Evolutionary conservation across 306 rosid species (phyloP).

Genomic region (Dryas drummondii): DNA sequence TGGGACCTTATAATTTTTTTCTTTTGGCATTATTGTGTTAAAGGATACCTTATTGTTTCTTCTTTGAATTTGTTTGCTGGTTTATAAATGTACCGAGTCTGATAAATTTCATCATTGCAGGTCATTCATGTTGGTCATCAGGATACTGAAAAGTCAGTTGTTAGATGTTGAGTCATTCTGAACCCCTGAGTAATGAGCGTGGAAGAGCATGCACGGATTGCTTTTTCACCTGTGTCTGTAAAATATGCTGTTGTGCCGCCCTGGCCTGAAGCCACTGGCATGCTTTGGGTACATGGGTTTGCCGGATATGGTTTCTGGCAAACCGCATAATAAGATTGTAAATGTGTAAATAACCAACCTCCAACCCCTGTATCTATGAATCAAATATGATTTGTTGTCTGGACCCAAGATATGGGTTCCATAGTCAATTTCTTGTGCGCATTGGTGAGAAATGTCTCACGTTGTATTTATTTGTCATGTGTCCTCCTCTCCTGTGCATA

Average conservation of each 20-base stretch:
- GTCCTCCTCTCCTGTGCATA: conserved; percentile 8
- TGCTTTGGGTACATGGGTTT: neutral
- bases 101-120: conserved; percentile 2
- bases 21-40: no score
- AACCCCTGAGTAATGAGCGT: conserved; percentile 3
- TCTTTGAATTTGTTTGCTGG: neutral
- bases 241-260: conserved; percentile 22
- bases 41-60: neutral
- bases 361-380: neutral
- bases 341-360: conserved; percentile 19
- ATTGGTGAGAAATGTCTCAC: conserved; percentile 4
- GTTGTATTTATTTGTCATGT: conserved; percentile 3
- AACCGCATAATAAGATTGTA: conserved; percentile 13
- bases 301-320: conserved; percentile 27
- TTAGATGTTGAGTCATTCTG: conserved; percentile 27
- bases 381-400: conserved; percentile 17
- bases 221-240: conserved; percentile 24
- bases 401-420: conserved; percentile 27
- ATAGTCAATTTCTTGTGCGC: conserved; percentile 10
- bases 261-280: conserved; percentile 17
- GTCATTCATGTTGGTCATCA: conserved; percentile 29
- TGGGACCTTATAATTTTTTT: neutral
- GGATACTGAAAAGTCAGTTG: conserved; percentile 22
- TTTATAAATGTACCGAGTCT: neutral
- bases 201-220: conserved; percentile 25